A percentile compares a stretch with the other conserved stretches of the same genome.
These are phyloP conservation scores for Pseudocercospora macadamiae DNA, from an alignment of 2,329 filamentous ascomycete species.

Conservation along the genomic window DNA sequence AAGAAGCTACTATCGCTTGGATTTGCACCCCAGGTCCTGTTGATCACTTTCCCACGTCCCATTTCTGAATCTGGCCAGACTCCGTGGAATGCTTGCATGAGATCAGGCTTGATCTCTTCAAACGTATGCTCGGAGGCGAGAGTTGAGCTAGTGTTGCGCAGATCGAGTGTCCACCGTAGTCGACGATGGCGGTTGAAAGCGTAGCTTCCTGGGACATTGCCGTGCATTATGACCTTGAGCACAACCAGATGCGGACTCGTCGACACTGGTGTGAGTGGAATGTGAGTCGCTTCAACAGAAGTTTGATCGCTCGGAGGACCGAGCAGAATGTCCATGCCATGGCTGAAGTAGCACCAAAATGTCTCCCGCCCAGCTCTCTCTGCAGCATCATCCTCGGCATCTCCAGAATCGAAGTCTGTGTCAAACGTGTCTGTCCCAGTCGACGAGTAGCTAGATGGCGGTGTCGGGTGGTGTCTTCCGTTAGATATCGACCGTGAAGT, in stretches of 20 bases:
- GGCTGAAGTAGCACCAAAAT: slow-evolving; percentile 97
- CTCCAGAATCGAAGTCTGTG: slow-evolving; percentile 51
- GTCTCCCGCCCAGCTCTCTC: slow-evolving; percentile 62
- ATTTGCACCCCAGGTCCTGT: slow-evolving; percentile 39
- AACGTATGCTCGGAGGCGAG: slow-evolving; percentile 80
- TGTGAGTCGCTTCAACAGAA: slow-evolving; percentile 12
- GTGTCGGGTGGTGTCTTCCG: slow-evolving; percentile 32
- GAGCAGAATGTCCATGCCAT: slow-evolving; percentile 92
- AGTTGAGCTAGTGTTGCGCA: slow-evolving; percentile 46
- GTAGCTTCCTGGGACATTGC: slow-evolving; percentile 93
- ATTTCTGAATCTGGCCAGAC: slow-evolving; percentile 58
- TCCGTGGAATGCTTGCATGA: slow-evolving; percentile 50
- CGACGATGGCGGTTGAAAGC: slow-evolving; percentile 94
- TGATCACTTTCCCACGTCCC: slow-evolving; percentile 41
- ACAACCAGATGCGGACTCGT: slow-evolving; percentile 67
- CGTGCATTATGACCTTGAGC: slow-evolving; percentile 90
- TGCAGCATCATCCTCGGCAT: slow-evolving; percentile 59
- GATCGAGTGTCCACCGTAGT: slow-evolving; percentile 74
- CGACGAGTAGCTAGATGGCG: slow-evolving; percentile 42
- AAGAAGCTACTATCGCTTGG: slow-evolving; percentile 39
- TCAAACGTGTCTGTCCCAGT: slow-evolving; percentile 48
- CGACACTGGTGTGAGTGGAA: slow-evolving; percentile 25
- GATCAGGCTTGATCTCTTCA: slow-evolving; percentile 61
- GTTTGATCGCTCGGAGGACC: slow-evolving; percentile 64
- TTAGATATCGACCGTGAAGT: slow-evolving; percentile 31